Evolutionary conservation across 345 rosid genomes (phyloP).

Genomic region (Aquilaria malaccensis): DNA sequence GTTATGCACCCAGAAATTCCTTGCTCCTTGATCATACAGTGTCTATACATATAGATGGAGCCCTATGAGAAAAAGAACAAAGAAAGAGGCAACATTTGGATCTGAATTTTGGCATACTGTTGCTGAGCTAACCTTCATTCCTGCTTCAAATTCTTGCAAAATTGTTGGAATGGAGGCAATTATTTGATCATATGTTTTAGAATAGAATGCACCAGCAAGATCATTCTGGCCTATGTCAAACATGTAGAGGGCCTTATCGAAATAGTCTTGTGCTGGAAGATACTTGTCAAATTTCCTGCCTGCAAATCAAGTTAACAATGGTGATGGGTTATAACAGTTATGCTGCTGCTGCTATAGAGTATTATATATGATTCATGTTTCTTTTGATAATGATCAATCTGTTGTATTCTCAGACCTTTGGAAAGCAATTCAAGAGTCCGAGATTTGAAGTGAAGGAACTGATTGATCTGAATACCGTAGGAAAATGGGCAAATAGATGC

Average conservation of each 20-base stretch:
- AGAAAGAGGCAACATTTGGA: background rate
- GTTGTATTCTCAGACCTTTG: conserved; percentile 28
- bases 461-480: conserved; percentile 69
- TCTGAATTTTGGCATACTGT: background rate
- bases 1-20: conserved; percentile 92
- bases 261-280: conserved; percentile 64
- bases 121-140: conserved; percentile 43
- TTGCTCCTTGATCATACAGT: conserved; percentile 76
- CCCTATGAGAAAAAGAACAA: background rate
- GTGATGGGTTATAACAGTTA: background rate
- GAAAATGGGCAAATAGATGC: conserved; percentile 75
- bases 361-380: background rate
- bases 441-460: conserved; percentile 72
- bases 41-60: conserved; percentile 27
- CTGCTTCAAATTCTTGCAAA: conserved; percentile 65
- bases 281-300: conserved; percentile 49
- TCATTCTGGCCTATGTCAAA: conserved; percentile 97
- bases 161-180: conserved; percentile 64
- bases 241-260: conserved; percentile 67
- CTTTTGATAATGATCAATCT: background rate
- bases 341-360: background rate
- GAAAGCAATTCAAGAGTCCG: conserved; percentile 53
- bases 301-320: conserved; percentile 15
- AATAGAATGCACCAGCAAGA: conserved; percentile 92
- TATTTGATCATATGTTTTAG: conserved; percentile 76